These are phyloP conservation scores for Pisolithus albus DNA, from an alignment of 768 basidiomycete genomes.

Conservation along the genomic window DNA sequence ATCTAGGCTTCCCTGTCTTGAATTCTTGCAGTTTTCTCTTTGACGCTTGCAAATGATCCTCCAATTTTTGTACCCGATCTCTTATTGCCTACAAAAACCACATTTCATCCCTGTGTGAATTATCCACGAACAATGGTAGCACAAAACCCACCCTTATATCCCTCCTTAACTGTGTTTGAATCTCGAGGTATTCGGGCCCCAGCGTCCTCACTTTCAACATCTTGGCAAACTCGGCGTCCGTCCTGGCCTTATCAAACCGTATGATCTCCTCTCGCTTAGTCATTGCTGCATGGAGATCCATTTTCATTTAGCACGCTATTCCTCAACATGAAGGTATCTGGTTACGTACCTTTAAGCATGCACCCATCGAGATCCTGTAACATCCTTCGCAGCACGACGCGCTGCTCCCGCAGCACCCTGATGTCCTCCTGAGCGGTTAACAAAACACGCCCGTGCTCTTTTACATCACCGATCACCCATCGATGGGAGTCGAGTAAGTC, in stretches of 20 bases:
- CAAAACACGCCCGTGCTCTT: slow-evolving; percentile 38
- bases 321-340: background rate
- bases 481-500: slow-evolving; percentile 44
- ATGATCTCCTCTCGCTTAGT: slow-evolving; percentile 79
- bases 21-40: slow-evolving; percentile 64
- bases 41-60: slow-evolving; percentile 59
- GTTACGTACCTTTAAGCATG: slow-evolving; percentile 55
- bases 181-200: slow-evolving; percentile 85
- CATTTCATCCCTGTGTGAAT: slow-evolving; percentile 3
- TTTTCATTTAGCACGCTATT: background rate
- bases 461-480: slow-evolving; percentile 50
- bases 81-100: slow-evolving; percentile 46
- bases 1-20: slow-evolving; percentile 51
- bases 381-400: slow-evolving; percentile 32
- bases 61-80: slow-evolving; percentile 72
- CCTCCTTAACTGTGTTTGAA: slow-evolving; percentile 68
- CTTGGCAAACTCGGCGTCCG: slow-evolving; percentile 73
- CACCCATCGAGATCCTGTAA: slow-evolving; percentile 56
- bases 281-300: slow-evolving; percentile 44
- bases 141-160: slow-evolving; percentile 53
- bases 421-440: slow-evolving; percentile 44
- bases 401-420: slow-evolving; percentile 37
- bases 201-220: slow-evolving; percentile 68
- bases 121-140: background rate
- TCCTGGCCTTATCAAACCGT: slow-evolving; percentile 70